Evolutionary conservation across 805 yeast species (phyloP), one percentile per base, ranked within the genome.

Genomic region (Metschnikowia lunata): DNA sequence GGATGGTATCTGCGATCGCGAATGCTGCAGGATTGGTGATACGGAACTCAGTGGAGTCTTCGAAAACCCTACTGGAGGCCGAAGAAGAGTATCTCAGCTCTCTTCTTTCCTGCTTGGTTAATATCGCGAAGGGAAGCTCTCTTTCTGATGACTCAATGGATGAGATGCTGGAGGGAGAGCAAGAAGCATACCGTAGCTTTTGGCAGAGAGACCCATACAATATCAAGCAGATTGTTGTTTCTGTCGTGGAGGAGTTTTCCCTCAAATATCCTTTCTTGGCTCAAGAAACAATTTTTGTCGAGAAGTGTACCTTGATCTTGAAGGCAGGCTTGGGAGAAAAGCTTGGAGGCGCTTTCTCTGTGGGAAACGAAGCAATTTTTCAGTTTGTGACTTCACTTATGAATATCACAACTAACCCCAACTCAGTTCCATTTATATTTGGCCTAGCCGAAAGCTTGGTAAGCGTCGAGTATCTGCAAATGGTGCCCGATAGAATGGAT

Each of bases 51-150:
- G 47, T 36, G 11, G 57, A 36, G 40, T 47, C 38, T 18, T 58
- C 49, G 30, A 52, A 37, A 18, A 8, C 37, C 39, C 27, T 40
- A n/a, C 43, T 47, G 28, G 61, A 57, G 14, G 47, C 47, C 13
- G 50, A 59, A 26, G 69, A 66, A 30, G 80, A 76, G 3, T 82
- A 81, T 49, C 55, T 76, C 1, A 57, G 72, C 2, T 82, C 89
- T 23, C 62, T 86, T 37, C 61, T 87, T 26, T 64, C 76, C 11
- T 85, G 88, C 56, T 60, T 88, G 0, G 72, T 74, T n/a, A 86
- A 83, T 42, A 66, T 88, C 4, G 93, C 88, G 0, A 83, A 81
- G 44, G 88, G 89, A 0, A 61, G 84, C 56, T 78, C 78, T 39
- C 61, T 76, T 2, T 82, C 87, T 0, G 88, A 82, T 26, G 74